phyloP scores from a whole-genome alignment of 1,139 yeast genomes.

The Spencermartinsiella ligniputridi region DNA sequence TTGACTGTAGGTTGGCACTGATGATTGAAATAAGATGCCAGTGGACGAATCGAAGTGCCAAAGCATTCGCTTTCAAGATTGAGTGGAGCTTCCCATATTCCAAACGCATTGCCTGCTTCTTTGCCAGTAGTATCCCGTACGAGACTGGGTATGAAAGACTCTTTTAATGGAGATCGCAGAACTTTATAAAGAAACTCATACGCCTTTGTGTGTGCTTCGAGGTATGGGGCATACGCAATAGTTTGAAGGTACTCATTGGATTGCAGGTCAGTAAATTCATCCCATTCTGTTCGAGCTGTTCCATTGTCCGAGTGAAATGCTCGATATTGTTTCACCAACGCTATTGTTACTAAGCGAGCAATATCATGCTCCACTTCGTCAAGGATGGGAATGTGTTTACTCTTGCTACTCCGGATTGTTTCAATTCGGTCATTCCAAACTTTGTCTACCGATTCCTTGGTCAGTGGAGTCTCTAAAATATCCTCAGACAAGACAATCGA shows the following conservation, averaged over 20 bases:
- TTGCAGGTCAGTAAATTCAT: conserved; percentile 46
- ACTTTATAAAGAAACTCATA: conserved; percentile 48
- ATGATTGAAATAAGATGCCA: conserved; percentile 69
- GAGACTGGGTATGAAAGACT: conserved; percentile 38
- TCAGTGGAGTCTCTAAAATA: background rate
- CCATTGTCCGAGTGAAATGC: background rate
- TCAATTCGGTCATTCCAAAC: conserved; percentile 11
- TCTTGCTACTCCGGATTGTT: conserved; percentile 1
- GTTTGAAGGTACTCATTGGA: conserved; percentile 53
- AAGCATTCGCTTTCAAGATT: conserved; percentile 54
- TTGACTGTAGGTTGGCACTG: conserved; percentile 50
- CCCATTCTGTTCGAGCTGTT: conserved; percentile 8
- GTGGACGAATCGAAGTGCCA: conserved; percentile 64
- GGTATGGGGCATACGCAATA: conserved; percentile 45
- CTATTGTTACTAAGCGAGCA: conserved; percentile 36
- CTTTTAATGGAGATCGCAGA: conserved; percentile 39
- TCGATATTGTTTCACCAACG: conserved; percentile 21
- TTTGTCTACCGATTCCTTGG: conserved; percentile 1
- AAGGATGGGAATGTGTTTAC: conserved; percentile 27
- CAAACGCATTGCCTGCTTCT: conserved; percentile 71
- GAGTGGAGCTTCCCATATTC: conserved; percentile 55
- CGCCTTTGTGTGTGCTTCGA: conserved; percentile 48
- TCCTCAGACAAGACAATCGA: background rate
- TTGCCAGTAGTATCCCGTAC: conserved; percentile 54
- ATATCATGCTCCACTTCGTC: conserved; percentile 40